Base-by-base conservation (phyloP, 176 grass and related monocot species). In the Eragrostis curvula region DNA sequence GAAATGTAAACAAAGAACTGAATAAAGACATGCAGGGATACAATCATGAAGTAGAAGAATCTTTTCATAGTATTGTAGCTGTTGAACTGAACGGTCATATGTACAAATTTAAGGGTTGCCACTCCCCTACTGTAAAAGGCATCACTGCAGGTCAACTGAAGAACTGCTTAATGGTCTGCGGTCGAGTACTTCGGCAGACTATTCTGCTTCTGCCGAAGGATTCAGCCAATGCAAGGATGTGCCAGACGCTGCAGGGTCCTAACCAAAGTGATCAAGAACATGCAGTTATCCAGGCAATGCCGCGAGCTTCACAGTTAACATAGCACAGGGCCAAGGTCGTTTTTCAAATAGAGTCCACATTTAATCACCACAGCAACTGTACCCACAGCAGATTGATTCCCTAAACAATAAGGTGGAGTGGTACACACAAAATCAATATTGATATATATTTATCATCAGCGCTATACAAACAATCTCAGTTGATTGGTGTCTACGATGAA, bases 391-490 rank as follows among this genome's bases (percentile, higher is more conserved):
- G 56, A 2, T 12, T 18, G 41, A 51, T 10, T 24, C 41, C 25
- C 12, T 27, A 36, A 23, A 65, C 4, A 58, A 67, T 24, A 14
- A 51, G 23, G 21, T 14, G 21, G 55, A 53, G 3, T 17, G 3
- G 8, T 42, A 59, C 32, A 15, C 49, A 68, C 20, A 28, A n/a
- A n/a, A n/a, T n/a, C n/a, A n/a, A n/a, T n/a, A n/a, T n/a, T n/a
- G n/a, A n/a, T n/a, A n/a, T n/a, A n/a, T n/a, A n/a, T n/a, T n/a
- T n/a, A n/a, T n/a, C n/a, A n/a, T n/a, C n/a, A n/a, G n/a, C n/a
- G n/a, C n/a, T 60, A 51, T 74, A 85, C 69, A 85, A 40, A 56
- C 53, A 32, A 55, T 56, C n/a, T 23, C 24, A 11, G 71, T 75
- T 24, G 27, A 43, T 57, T 32, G 59, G 10, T 39, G 55, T 32